Percentiles rank a stretch among this genome's conserved stretches.
Evolutionary conservation across 2,329 filamentous ascomycete species (phyloP).

Genomic region (Lecanicillium sp.): DNA sequence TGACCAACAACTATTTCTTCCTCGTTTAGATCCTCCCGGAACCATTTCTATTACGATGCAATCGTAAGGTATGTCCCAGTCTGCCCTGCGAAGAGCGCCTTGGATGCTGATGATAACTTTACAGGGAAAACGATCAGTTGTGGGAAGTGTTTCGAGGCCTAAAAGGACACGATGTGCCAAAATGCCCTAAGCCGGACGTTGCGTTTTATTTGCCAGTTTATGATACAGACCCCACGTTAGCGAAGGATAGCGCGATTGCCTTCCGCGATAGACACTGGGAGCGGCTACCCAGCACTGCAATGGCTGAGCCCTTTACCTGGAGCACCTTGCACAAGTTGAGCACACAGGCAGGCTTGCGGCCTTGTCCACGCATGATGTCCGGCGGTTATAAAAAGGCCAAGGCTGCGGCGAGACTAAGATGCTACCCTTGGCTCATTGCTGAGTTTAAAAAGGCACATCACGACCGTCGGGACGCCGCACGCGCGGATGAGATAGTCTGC

Average conservation of each 20-base stretch:
- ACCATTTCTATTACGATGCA: conserved; percentile 13
- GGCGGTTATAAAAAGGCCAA: not conserved
- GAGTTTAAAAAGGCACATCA: conserved; percentile 12
- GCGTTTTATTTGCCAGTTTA: conserved; percentile 13
- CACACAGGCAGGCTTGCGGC: conserved; percentile 1
- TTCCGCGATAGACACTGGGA: conserved; percentile 6
- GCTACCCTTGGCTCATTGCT: conserved; percentile 15
- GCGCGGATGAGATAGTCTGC: not conserved
- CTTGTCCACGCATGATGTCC: conserved; percentile 8
- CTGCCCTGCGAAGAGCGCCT: not conserved
- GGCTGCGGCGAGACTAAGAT: conserved; percentile 5
- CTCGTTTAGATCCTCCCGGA: conserved; percentile 8
- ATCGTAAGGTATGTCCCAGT: conserved; percentile 4
- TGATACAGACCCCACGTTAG: not conserved
- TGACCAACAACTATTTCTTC: no score
- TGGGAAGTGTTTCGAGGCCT: conserved; percentile 5
- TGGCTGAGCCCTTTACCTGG: conserved; percentile 11
- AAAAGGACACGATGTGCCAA: not conserved
- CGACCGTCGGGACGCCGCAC: not conserved
- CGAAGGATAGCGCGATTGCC: conserved; percentile 2
- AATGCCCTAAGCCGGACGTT: conserved; percentile 11
- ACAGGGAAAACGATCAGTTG: conserved; percentile 1
- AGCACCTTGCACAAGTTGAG: conserved; percentile 2
- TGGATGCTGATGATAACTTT: not conserved
- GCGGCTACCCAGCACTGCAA: not conserved